Percentiles rank a stretch among this genome's conserved stretches.
Evolutionary conservation across 2,329 filamentous ascomycete species (phyloP).

Genomic region (Monilinia vaccinii-corymbosi): DNA sequence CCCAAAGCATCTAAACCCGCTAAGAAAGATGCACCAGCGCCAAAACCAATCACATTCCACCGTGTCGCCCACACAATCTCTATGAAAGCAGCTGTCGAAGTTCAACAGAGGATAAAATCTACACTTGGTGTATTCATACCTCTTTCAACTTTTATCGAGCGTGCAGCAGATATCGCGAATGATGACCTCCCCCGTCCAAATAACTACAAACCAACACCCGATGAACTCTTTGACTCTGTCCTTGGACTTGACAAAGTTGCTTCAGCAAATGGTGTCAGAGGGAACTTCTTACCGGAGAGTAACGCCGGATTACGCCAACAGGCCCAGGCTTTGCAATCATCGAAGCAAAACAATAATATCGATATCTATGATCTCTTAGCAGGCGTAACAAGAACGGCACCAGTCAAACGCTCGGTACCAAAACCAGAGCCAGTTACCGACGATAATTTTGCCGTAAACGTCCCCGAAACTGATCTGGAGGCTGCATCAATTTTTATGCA

Average conservation of each 20-base stretch:
- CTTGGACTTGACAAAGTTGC: constrained; percentile 55
- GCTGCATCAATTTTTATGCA: constrained; percentile 75
- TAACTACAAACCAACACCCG: constrained; percentile 55
- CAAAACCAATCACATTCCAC: constrained; percentile 37
- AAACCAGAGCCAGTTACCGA: constrained; percentile 41
- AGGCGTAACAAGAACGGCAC: constrained; percentile 32
- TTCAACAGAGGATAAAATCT: constrained; percentile 71
- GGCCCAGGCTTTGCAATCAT: constrained; percentile 16
- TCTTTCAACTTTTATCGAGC: constrained; percentile 75
- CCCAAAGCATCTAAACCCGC: constrained; percentile 32
- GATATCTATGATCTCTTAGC: constrained; percentile 82
- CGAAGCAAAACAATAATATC: constrained; percentile 37
- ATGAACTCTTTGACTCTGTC: constrained; percentile 84
- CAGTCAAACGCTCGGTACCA: constrained; percentile 21
- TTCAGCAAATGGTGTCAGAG: constrained; percentile 44
- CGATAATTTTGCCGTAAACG: constrained; percentile 76
- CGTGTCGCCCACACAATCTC: constrained; percentile 68
- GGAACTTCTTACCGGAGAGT: constrained; percentile 67
- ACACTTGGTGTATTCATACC: constrained; percentile 74
- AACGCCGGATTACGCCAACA: constrained; percentile 37
- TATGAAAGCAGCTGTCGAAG: constrained; percentile 66
- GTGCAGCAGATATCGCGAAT: constrained; percentile 81
- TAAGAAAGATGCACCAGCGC: constrained; percentile 32
- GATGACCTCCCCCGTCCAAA: constrained; percentile 66
- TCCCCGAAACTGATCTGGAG: constrained; percentile 71